phyloP scores from a whole-genome alignment of 2,329 filamentous ascomycete genomes.

The Atkinsonella hypoxylon region DNA sequence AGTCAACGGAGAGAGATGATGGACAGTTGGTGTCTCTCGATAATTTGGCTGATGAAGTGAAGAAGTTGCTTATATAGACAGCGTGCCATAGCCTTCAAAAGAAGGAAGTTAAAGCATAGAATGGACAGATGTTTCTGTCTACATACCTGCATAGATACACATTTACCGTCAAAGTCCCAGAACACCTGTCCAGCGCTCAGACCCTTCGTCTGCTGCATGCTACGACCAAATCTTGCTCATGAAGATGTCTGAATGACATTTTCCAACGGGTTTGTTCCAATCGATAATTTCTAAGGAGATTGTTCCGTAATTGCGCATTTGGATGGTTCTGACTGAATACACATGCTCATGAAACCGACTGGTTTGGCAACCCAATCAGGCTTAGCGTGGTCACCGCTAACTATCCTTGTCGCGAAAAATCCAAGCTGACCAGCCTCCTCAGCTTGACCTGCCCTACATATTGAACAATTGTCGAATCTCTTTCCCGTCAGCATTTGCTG shows the following conservation, averaged over 20 bases:
- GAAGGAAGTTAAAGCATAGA: not conserved
- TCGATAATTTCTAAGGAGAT: too few relatives aligned
- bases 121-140: not conserved
- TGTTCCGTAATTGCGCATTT: not conserved
- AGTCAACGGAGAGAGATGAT: conserved; percentile 77
- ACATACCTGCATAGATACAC: not conserved
- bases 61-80: conserved; percentile 17
- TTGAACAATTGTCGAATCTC: not conserved
- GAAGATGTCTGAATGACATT: too few relatives aligned
- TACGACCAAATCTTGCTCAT: too few relatives aligned
- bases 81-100: not conserved
- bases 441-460: not conserved
- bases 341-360: conserved; percentile 4
- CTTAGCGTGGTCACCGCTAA: conserved; percentile 16
- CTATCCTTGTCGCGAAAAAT: conserved; percentile 6
- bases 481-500: not conserved
- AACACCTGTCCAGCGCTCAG: too few relatives aligned
- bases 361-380: conserved; percentile 22
- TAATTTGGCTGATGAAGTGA: conserved; percentile 53
- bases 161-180: too few relatives aligned
- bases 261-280: too few relatives aligned
- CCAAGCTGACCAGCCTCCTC: conserved; percentile 7
- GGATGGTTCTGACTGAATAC: not conserved
- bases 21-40: conserved; percentile 60
- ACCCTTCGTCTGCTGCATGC: too few relatives aligned